These are phyloP conservation scores for Zasmidium citrigriseum DNA, from an alignment of 2,329 filamentous ascomycete species.

Conservation along the genomic window DNA sequence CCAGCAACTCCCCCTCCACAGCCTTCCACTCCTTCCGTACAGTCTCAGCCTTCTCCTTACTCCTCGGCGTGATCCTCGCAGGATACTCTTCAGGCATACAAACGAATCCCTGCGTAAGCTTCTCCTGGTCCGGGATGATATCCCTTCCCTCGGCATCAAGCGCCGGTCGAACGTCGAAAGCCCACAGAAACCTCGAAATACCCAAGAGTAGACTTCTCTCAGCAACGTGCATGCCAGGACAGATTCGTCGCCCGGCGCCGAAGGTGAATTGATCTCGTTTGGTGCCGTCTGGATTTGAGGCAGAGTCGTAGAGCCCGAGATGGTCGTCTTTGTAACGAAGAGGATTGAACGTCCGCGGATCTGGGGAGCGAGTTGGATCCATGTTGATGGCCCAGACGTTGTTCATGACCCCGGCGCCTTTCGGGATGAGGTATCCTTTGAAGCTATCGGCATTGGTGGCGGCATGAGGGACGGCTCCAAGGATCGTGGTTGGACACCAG, in stretches of 20 bases:
- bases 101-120: conserved; percentile 46
- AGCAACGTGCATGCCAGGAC: conserved; percentile 33
- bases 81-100: conserved; percentile 46
- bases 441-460: conserved; percentile 28
- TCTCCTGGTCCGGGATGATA: conserved; percentile 42
- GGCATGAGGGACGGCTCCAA: conserved; percentile 28
- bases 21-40: conserved; percentile 29
- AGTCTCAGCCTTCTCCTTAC: conserved; percentile 33
- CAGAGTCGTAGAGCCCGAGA: conserved; percentile 26
- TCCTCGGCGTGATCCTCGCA: conserved; percentile 40
- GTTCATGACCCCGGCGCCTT: conserved; percentile 27
- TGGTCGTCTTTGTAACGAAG: conserved; percentile 25
- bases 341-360: conserved; percentile 28
- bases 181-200: conserved; percentile 49
- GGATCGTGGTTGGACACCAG: conserved; percentile 20
- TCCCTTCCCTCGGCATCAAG: conserved; percentile 33
- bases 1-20: conserved; percentile 23
- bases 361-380: conserved; percentile 20
- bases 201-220: conserved; percentile 33
- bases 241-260: conserved; percentile 33
- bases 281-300: conserved; percentile 29
- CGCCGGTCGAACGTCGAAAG: conserved; percentile 42
- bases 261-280: conserved; percentile 30
- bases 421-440: conserved; percentile 29
- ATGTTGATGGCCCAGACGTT: conserved; percentile 30